Base-by-base conservation (phyloP, 2,329 filamentous ascomycete genomes). In the Cytospora piceicola region DNA sequence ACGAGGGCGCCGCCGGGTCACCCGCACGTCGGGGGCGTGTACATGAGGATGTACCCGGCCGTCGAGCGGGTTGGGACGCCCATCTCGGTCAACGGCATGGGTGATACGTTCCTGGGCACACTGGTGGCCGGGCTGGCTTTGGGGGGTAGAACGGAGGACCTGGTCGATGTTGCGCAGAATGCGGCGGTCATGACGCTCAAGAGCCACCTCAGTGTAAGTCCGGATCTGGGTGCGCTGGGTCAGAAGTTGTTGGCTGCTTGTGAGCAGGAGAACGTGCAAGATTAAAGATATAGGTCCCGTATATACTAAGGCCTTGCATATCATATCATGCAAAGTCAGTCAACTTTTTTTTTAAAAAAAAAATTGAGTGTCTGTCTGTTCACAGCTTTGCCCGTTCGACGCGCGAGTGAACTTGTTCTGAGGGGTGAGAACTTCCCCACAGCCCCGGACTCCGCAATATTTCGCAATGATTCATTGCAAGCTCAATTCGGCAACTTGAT, bases 21-120 rank as follows among this genome's bases (percentile, higher is more conserved):
- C 34, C 79, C 79, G 1, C 76, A 81, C 9, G 81, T 89, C 0
- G 88, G 93, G 0, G 94, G 94, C 0, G 83, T 97, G 3, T 97
- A 97, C 73, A 93, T 97, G 89, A 76, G 85, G 39, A 70, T 86
- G 24, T 91, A 92, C 75, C 87, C 91, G 0, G 82, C 90, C 0
- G 85, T 85, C 0, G 88, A 91, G 74, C 78, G 81, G 20, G 83
- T 97, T 0, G 78, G 84, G 24, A 87, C 95, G 30, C 83, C 96
- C 1, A 88, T 94, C 1, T 97, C 93, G 56, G 94, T 98, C 12
- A 98, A 98, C 75, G 95, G 94, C 0, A 93, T 93, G 2, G 95
- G 95, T 0, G 95, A 99, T 77, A 97, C 95, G 0, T 94, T 98
- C 75, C 81, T 96, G 11, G 95, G 94, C 0, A 90, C 93, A 17